Evolutionary conservation across 768 basidiomycete genomes (phyloP).

Genomic region (Podaxis pistillaris): DNA sequence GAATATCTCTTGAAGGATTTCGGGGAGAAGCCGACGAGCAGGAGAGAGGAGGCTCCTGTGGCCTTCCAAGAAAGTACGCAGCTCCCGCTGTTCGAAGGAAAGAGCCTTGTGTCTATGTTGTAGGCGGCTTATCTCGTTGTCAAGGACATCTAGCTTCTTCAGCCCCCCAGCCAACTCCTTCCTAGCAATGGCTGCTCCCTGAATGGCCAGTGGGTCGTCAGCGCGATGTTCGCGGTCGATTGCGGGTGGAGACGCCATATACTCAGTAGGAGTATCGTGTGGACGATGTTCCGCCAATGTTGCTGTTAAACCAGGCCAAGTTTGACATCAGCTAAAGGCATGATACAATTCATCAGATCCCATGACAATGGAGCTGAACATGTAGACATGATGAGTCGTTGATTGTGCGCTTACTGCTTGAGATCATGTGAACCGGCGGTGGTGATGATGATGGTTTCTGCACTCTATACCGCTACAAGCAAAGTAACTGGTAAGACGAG

Average conservation of each 20-base stretch:
- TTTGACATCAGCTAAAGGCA: background rate
- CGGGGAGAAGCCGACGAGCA: background rate
- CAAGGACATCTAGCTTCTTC: background rate
- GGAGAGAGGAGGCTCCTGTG: background rate
- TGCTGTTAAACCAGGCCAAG: background rate
- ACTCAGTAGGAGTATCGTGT: background rate
- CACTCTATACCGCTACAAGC: too few species aligned
- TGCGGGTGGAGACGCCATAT: background rate
- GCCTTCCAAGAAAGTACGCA: background rate
- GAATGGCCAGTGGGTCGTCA: background rate
- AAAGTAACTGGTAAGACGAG: too few species aligned
- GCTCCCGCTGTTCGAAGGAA: background rate
- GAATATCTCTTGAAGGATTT: background rate
- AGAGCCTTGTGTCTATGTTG: background rate
- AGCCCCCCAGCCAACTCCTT: background rate
- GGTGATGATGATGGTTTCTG: too few species aligned
- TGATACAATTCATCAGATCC: too few species aligned
- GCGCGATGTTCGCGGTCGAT: background rate
- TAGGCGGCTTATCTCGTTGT: background rate
- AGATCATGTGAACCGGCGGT: too few species aligned
- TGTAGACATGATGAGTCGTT: too few species aligned
- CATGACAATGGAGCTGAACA: too few species aligned
- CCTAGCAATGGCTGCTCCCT: background rate
- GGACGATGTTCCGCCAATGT: background rate
- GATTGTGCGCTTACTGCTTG: too few species aligned